Base-by-base conservation (phyloP, 768 basidiomycete genomes). In the Psilocybe tampanensis region DNA sequence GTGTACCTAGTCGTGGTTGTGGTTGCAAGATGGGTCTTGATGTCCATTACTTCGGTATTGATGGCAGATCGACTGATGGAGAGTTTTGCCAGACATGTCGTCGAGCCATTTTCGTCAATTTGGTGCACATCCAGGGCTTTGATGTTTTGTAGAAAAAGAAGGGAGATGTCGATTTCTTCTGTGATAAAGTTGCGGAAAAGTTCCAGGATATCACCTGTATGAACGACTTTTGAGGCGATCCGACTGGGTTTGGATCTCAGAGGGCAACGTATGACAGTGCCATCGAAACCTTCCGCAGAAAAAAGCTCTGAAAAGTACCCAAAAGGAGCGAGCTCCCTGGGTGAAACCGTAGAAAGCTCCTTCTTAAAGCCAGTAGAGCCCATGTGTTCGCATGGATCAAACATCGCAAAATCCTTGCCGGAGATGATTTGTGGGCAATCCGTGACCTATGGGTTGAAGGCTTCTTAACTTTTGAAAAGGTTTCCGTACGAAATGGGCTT, bases 391-490 rank as follows among this genome's bases (percentile, higher is more conserved):
- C 68, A 59, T 1, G 81, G 80, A 53, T 82, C 81, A 15, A 82
- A 72, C 21, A 81, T 72, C 0, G 69, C 76, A 5, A 84, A 60
- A 1, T 60, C 64, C 3, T 66, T 43, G 2, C 68, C 74, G 0
- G 82, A 84, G 1, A 82, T 65, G 21, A 82, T 74, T 65, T 83
- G 80, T 0, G 80, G 80, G 11, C 67, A 74, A 61, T 84, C 81
- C 1, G 81, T 81, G 7, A 81, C 56, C 81, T 83, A n/a, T n/a
- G 45, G 13, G 13, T 6, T 1, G 22, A 3, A 32, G 26, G 47
- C 3, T 42, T 43, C 8, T 45, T 6, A 29, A 17, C n/a, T 22
- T 21, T 26, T 32, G 12, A 39, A 24, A 19, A 29, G 9, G 17
- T 32, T 23, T 23, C 15, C 8, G 22, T 44, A 22, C 32, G 8